phyloP scores from a whole-genome alignment of 2,329 filamentous ascomycete genomes.

The Fusarium lateritium region DNA sequence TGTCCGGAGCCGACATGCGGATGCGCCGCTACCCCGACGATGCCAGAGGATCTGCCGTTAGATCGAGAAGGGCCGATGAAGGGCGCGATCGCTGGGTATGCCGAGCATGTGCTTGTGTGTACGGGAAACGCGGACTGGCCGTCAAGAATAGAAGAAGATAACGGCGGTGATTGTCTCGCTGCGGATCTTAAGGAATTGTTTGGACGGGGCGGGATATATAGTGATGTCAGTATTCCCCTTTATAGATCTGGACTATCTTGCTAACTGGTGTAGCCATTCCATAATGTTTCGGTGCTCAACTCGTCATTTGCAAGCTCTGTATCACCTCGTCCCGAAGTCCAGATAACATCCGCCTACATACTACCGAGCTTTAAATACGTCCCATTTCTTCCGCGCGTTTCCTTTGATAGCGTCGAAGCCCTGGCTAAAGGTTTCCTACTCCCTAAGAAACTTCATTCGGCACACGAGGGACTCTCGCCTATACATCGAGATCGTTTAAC shows the following conservation, averaged over 20 bases:
- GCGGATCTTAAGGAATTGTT: slow-evolving; percentile 80
- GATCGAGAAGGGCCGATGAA: slow-evolving; percentile 79
- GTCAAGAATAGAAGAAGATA: slow-evolving; percentile 87
- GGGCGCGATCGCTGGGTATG: slow-evolving; percentile 83
- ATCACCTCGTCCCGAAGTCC: slow-evolving; percentile 60
- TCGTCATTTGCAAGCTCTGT: slow-evolving; percentile 77
- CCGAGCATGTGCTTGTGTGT: slow-evolving; percentile 86
- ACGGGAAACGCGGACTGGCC: slow-evolving; percentile 87
- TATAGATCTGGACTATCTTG: slow-evolving; percentile 47
- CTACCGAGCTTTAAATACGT: slow-evolving; percentile 89
- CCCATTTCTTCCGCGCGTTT: slow-evolving; percentile 76
- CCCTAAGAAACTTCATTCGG: slow-evolving; percentile 72
- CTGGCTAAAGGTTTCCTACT: slow-evolving; percentile 77
- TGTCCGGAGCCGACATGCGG: slow-evolving; percentile 85
- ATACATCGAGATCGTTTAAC: slow-evolving; percentile 68
- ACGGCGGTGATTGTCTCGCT: slow-evolving; percentile 75
- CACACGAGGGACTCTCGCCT: slow-evolving; percentile 72
- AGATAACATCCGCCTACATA: slow-evolving; percentile 78
- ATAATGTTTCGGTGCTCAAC: slow-evolving; percentile 83
- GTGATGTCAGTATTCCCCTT: slow-evolving; percentile 67
- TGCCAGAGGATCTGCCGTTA: slow-evolving; percentile 79
- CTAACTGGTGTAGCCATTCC: slow-evolving; percentile 79
- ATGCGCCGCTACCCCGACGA: slow-evolving; percentile 76
- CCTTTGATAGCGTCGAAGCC: slow-evolving; percentile 68
- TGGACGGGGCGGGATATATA: slow-evolving; percentile 75